Evolutionary conservation across 1,284 basidiomycete species (phyloP), one percentile per base, ranked within the genome.

Genomic region (Ustilago xerochloae): DNA sequence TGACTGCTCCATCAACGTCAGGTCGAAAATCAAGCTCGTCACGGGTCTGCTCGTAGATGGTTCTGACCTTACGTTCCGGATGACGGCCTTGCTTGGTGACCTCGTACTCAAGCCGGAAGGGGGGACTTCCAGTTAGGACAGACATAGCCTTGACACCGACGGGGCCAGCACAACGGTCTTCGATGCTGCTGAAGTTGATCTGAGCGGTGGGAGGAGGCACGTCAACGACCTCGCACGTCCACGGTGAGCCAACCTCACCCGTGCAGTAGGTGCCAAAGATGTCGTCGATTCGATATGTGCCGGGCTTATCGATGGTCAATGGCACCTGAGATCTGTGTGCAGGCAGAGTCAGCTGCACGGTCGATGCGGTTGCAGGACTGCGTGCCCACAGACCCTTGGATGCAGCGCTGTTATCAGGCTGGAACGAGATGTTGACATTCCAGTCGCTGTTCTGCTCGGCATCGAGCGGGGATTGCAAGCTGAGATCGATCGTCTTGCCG

Each of bases 101-200:
- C 88, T 82, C 92, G 90, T 76, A 90, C 88, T 30, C 87, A 89
- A 86, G 94, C 94, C 83, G 90, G 90, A 97, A 98, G 1, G 96
- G 96, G 32, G 94, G 91, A 1, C 90, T 91, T 20, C 96, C 96
- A 41, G 91, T 92, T 45, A 98, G 88, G 50, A 94, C 89, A 46
- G 97, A 90, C 13, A 91, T 90, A 6, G 93, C 93, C 26, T 91
- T 91, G 51, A 96, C 91, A 9, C 96, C 96, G 26, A 93, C 94
- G 75, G 97, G 94, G 13, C 94, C 93, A 33, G 93, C 94, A 83
- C 94, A 97, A 66, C 63, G 75, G 55, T 77, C 96, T 77, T 95
- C 92, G 74, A 98, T 92, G 55, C 91, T 91, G 79, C 91, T 91
- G 88, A 94, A 94, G 82, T 91, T 89, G 72, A 97, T 93, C 79